Percentiles rank a stretch among this genome's conserved stretches.
phyloP scores from a whole-genome alignment of 805 yeast species.

The Cyberlindnera maritima region DNA sequence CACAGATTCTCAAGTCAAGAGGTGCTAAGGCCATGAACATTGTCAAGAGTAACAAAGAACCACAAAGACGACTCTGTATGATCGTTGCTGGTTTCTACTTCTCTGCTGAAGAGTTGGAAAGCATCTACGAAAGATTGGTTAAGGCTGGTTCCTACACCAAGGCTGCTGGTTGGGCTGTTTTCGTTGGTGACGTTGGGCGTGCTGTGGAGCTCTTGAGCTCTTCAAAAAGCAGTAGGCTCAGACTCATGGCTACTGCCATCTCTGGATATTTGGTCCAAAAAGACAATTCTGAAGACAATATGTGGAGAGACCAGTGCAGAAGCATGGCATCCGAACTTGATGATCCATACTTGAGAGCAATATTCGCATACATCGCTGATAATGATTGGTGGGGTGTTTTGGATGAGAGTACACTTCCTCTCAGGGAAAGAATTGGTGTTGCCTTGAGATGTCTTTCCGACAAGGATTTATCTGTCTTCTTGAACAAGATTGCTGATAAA shows the following conservation, averaged over 20 bases:
- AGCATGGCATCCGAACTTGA: slow-evolving; percentile 83
- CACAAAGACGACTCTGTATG: slow-evolving; percentile 75
- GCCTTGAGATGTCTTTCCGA: slow-evolving; percentile 85
- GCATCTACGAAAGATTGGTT: slow-evolving; percentile 55
- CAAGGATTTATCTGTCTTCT: slow-evolving; percentile 67
- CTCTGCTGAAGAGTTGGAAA: slow-evolving; percentile 71
- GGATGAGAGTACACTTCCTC: slow-evolving; percentile 84
- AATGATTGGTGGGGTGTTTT: slow-evolving; percentile 96
- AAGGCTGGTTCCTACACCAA: slow-evolving; percentile 65
- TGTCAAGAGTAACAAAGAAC: slow-evolving; percentile 48
- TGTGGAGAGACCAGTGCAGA: slow-evolving; percentile 94
- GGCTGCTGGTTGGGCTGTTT: slow-evolving; percentile 98
- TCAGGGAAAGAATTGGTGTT: slow-evolving; percentile 85
- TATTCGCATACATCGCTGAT: slow-evolving; percentile 91
- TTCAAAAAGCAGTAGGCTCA: slow-evolving; percentile 66
- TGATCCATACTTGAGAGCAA: slow-evolving; percentile 85
- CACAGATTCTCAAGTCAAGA: slow-evolving; percentile 35
- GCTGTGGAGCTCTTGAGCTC: slow-evolving; percentile 78
- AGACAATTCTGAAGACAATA: slow-evolving; percentile 38
- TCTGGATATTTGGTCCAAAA: slow-evolving; percentile 81
- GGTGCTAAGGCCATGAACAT: slow-evolving; percentile 22
- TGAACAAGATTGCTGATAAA: slow-evolving; percentile 64
- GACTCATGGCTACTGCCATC: slow-evolving; percentile 88
- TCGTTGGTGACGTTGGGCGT: slow-evolving; percentile 80
- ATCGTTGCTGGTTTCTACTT: slow-evolving; percentile 91